These are phyloP conservation scores for Nigrograna mackinnonii DNA, from an alignment of 2,329 filamentous ascomycete species.

Conservation along the genomic window DNA sequence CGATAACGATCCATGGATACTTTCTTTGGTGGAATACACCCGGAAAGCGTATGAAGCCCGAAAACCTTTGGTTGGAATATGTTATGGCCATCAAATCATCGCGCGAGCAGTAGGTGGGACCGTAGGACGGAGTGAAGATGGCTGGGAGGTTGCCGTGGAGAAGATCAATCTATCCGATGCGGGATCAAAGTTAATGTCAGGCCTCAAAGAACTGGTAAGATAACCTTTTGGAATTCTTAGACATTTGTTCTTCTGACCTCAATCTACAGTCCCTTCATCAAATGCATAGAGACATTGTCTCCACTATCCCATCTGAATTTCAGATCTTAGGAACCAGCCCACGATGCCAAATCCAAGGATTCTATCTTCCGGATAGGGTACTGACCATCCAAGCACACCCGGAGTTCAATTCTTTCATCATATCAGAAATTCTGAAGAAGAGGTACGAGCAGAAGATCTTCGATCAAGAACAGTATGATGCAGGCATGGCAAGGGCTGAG, in stretches of 20 bases:
- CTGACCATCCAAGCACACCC: conserved; percentile 87
- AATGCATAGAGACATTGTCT: conserved; percentile 83
- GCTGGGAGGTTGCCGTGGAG: conserved; percentile 83
- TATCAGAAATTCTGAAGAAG: conserved; percentile 53
- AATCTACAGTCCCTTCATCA: too few relatives aligned
- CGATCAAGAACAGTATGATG: background rate
- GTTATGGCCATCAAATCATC: conserved; percentile 87
- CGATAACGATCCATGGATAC: conserved; percentile 28
- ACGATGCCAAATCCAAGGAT: conserved; percentile 75
- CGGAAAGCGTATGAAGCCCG: conserved; percentile 41
- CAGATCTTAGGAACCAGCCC: conserved; percentile 67
- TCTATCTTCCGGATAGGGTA: conserved; percentile 68
- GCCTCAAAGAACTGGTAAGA: too few relatives aligned
- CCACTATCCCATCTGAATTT: conserved; percentile 63
- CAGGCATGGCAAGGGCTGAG: background rate
- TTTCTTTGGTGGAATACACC: background rate
- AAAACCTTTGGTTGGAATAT: conserved; percentile 72
- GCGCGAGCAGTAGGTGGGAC: conserved; percentile 70
- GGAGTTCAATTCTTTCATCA: conserved; percentile 76
- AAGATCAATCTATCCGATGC: conserved; percentile 68
- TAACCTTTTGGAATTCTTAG: too few relatives aligned
- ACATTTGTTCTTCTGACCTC: too few relatives aligned
- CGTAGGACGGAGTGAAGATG: conserved; percentile 67
- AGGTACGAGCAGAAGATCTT: background rate
- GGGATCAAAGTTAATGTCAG: conserved; percentile 74